These are phyloP conservation scores for Solanum clarkiae DNA, from an alignment of 257 asterid genomes.

Conservation along the genomic window DNA sequence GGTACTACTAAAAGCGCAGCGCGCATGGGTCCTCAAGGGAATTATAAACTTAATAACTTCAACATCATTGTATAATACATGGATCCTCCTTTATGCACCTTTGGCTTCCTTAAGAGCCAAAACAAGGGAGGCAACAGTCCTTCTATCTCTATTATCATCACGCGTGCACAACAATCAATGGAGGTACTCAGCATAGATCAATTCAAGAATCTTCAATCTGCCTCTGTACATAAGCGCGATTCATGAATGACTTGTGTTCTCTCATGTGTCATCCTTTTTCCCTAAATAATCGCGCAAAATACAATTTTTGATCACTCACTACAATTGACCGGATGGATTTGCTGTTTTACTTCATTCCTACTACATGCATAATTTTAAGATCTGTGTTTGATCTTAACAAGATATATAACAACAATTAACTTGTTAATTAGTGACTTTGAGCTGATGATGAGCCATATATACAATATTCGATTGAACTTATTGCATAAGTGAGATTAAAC, in stretches of 20 bases:
- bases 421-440: no score
- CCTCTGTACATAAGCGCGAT: background rate
- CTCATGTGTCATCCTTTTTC: background rate
- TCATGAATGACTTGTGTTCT: background rate
- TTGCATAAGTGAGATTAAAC: no score
- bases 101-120: background rate
- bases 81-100: background rate
- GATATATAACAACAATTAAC: no score
- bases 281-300: background rate
- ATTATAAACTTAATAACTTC: background rate
- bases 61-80: background rate
- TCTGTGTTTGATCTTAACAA: no score
- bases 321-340: no score
- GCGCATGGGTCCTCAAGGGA: background rate
- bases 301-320: background rate
- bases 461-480: no score
- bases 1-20: background rate
- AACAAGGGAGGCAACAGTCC: background rate
- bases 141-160: background rate
- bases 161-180: background rate
- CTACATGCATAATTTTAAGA: no score
- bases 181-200: background rate
- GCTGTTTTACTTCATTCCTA: no score
- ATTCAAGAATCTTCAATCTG: background rate
- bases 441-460: no score